These are phyloP conservation scores for Pyricularia sp. DNA, from an alignment of 2,329 filamentous ascomycete genomes.

Conservation along the genomic window DNA sequence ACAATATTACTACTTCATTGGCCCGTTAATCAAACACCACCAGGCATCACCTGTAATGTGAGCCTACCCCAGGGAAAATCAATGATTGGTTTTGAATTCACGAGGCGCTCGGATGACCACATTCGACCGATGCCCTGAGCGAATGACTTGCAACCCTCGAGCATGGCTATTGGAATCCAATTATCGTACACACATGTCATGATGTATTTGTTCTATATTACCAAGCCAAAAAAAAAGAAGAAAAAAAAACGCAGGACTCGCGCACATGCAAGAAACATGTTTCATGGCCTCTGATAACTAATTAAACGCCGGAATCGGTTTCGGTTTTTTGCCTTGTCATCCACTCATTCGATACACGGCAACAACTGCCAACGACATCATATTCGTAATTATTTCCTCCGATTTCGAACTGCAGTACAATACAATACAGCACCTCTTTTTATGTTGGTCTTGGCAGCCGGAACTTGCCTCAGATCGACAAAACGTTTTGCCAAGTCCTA, in stretches of 20 bases:
- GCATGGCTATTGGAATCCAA: no score
- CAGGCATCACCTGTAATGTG: neutral
- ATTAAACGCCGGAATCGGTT: no score
- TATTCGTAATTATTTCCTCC: no score
- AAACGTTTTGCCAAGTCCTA: neutral
- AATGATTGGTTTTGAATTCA: neutral
- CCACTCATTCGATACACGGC: no score
- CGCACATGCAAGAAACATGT: neutral
- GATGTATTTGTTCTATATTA: neutral
- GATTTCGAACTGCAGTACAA: no score
- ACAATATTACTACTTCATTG: neutral
- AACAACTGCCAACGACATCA: no score
- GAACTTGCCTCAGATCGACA: neutral
- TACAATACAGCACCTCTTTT: neutral
- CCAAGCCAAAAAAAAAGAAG: no score
- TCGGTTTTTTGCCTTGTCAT: no score
- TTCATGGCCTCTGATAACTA: neutral
- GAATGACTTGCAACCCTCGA: no score
- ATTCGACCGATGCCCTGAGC: no score
- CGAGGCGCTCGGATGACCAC: no score
- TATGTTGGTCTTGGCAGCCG: neutral
- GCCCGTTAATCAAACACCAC: neutral
- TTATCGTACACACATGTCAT: no score
- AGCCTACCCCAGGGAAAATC: neutral
- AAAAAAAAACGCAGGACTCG: neutral